Base-by-base conservation (phyloP, 345 rosid genomes). In the Turritis glabra region DNA sequence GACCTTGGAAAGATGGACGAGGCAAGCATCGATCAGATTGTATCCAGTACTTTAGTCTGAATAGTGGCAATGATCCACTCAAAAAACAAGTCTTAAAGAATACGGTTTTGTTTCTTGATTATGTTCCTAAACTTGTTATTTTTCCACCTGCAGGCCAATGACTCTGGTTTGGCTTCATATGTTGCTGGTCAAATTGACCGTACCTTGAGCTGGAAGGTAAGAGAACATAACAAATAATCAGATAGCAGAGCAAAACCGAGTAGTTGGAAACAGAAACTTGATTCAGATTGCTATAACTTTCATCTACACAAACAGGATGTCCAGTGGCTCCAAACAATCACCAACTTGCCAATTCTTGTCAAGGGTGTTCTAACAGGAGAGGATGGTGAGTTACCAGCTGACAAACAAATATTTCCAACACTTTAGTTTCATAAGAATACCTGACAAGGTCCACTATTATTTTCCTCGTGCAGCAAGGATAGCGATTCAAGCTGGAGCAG, bases 151-250 rank as follows among this genome's bases (percentile, higher is more conserved):
- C 86, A 93, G 98, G 79, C 88, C 18, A 64, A 84, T 33, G 98
- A 89, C 73, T 93, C 97, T 17, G 98, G 98, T 32, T 84, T 93
- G 59, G 92, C 97, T 32, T 84, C 97, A 29, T 93, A 93, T 82
- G 97, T 86, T 75, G 96, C 92, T 41, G 96, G 96, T 63, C 98
- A 93, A 88, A 82, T 88, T 47, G 98, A 93, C 79, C 88, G 84
- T 17, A 56, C 93, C 57, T 88, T 93, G 30, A 90, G 90, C 88
- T 93, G 98, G 98, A 90, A 93, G 92, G 97, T 90, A 81, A 43
- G 71, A 14, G 26, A 30, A 18, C 35, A 35, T 52, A 63, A 43
- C 10, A 62, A 11, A 25, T 46, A 14, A 23, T 19, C 4, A 60
- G 22, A 60, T 0, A 29, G 8, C 8, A 30, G 17, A 58, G 10